Conservation (phyloP, 345 rosid species). For the Arabis hirsuta region DNA sequence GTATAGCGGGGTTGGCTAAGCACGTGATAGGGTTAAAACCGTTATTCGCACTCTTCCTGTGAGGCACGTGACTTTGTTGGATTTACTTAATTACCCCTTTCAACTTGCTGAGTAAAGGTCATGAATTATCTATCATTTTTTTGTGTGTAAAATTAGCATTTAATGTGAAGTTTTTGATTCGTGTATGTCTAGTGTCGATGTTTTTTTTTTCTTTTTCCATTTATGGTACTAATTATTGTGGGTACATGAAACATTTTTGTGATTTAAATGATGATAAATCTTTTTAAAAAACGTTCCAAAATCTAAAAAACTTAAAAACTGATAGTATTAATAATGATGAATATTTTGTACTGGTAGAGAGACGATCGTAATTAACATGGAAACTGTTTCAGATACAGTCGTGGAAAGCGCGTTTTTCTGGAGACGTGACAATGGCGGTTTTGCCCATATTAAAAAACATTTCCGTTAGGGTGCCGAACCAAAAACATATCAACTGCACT, state of each 20-base stretch:
- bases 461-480: conserved; percentile 35
- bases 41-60: not conserved
- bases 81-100: conserved; percentile 25
- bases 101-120: not conserved
- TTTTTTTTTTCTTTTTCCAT: not conserved
- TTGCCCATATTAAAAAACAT: conserved; percentile 5
- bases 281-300: not conserved
- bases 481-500: conserved; percentile 18
- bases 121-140: conserved; percentile 4
- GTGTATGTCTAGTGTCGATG: not conserved
- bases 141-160: not conserved
- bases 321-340: not conserved
- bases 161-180: conserved; percentile 20
- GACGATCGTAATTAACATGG: not conserved
- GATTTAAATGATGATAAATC: not conserved
- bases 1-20: conserved; percentile 22
- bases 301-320: too few species aligned
- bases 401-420: conserved; percentile 36
- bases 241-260: conserved; percentile 22
- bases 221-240: conserved; percentile 1
- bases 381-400: conserved; percentile 27
- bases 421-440: conserved; percentile 3
- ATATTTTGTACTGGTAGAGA: not conserved
- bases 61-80: not conserved
- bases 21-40: conserved; percentile 33